Evolutionary conservation across 2,329 filamentous ascomycete genomes (phyloP), one percentile per base, ranked within the genome.

Genomic region (Beauveria caledonica): DNA sequence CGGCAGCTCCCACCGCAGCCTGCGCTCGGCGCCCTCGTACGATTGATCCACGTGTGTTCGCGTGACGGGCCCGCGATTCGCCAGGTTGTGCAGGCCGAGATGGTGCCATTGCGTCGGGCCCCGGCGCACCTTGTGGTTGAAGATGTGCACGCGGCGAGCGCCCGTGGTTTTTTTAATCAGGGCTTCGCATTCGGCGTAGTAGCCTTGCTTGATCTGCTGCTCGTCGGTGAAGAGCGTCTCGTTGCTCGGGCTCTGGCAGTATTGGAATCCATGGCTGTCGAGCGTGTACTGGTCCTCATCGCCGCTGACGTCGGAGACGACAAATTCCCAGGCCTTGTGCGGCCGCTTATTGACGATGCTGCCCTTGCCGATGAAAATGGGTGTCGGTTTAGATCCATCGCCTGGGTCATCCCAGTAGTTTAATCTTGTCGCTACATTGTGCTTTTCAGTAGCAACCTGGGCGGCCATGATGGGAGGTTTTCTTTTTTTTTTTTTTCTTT

Each of bases 101-200:
- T 87, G 88, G 68, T 85, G 83, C 86, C 87, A 91, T 60, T 77
- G 69, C 3, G 74, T 72, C 7, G 73, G 74, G 0, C 74, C 74
- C 49, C 72, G 70, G 40, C 89, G 84, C 65, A 90, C 85, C 11
- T 87, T 90, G 72, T 91, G 86, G 72, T 90, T 87, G 74, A 90
- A 90, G 60, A 90, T 73, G 58, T 87, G 74, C 9, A 90, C 76
- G n/a, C 79, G 77, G 13, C 67, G 63, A n/a, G 86, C 79, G 3
- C 83, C 81, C 25, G 85, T 86, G 2, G 71, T 77, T 2, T 83
- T 78, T 58, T 85, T 86, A 0, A 92, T 68, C 27, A 92, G 73
- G 56, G 82, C 72, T 70, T 87, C 84, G 23, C 89, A 83, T 69
- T 92, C 88, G 0, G 85, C 82, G 71, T 92, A 93, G 74, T 92